These are phyloP conservation scores for Rhodotorula sp. DNA, from an alignment of 1,284 basidiomycete species.

Conservation along the genomic window DNA sequence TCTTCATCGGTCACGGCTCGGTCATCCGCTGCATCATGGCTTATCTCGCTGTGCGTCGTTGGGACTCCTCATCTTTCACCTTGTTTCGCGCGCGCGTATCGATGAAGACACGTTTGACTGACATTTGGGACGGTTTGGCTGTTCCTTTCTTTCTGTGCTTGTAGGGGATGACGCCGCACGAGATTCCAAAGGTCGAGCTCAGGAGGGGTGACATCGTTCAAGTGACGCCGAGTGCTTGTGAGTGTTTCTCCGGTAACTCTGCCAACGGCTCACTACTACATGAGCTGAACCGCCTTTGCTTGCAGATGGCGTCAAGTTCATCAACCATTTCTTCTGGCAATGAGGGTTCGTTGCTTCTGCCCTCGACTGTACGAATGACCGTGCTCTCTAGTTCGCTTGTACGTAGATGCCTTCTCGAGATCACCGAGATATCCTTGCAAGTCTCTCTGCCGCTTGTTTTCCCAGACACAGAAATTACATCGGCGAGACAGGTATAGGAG, in stretches of 20 bases:
- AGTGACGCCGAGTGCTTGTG: slow-evolving; percentile 42
- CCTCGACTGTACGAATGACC: neutral
- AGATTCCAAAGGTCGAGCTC: slow-evolving; percentile 95
- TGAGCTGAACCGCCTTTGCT: neutral
- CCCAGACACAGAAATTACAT: neutral
- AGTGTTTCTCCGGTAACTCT: neutral
- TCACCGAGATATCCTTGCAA: neutral
- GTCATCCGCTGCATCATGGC: slow-evolving; percentile 86
- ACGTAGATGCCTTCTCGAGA: neutral
- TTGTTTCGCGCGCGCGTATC: neutral
- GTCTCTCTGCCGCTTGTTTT: neutral
- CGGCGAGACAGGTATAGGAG: neutral
- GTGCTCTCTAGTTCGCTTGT: neutral
- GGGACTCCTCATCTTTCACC: neutral
- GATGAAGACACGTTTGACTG: slow-evolving; percentile 9
- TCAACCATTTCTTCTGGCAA: slow-evolving; percentile 40
- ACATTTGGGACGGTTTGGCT: too few relatives aligned
- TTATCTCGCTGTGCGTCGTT: slow-evolving; percentile 38
- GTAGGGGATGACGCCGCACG: slow-evolving; percentile 89
- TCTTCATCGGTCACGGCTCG: slow-evolving; percentile 69
- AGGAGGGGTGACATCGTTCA: slow-evolving; percentile 44
- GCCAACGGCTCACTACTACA: neutral
- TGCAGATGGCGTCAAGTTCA: slow-evolving; percentile 37
- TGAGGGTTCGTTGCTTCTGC: neutral
- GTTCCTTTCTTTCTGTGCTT: slow-evolving; percentile 61